phyloP scores from a whole-genome alignment of 768 basidiomycete species.

The Gyrodon lividus region DNA sequence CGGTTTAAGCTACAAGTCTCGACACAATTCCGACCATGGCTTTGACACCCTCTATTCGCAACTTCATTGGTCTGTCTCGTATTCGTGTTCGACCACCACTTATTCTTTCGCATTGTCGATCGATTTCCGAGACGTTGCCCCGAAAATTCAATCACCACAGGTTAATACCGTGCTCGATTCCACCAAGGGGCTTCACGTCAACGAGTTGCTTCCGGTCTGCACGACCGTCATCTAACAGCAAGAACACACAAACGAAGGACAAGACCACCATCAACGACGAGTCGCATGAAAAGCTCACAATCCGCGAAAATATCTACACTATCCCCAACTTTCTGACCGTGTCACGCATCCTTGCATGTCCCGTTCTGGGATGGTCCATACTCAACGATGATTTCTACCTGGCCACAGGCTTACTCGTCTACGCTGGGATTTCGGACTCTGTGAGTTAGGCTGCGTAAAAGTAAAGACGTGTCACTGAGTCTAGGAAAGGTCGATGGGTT shows the following conservation, averaged over 20 bases:
- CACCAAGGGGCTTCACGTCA: slow-evolving; percentile 12
- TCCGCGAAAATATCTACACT: slow-evolving; percentile 90
- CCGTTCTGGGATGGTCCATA: slow-evolving; percentile 89
- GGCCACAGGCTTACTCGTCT: slow-evolving; percentile 82
- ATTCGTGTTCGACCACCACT: slow-evolving; percentile 1
- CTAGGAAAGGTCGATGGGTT: slow-evolving; percentile 79
- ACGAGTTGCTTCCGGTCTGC: slow-evolving; percentile 12
- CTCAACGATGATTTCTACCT: slow-evolving; percentile 74
- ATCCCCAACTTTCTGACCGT: slow-evolving; percentile 87
- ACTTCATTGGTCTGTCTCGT: slow-evolving; percentile 8
- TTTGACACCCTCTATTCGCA: slow-evolving; percentile 1
- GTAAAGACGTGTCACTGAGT: slow-evolving; percentile 5
- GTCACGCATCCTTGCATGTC: slow-evolving; percentile 87
- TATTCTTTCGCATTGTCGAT: neutral
- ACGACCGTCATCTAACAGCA: slow-evolving; percentile 9
- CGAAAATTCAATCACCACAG: neutral
- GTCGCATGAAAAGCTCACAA: slow-evolving; percentile 28
- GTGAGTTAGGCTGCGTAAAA: slow-evolving; percentile 45
- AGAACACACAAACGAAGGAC: slow-evolving; percentile 4
- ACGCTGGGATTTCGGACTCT: slow-evolving; percentile 90
- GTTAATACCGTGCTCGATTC: neutral
- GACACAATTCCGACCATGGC: slow-evolving; percentile 9
- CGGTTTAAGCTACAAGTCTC: no score
- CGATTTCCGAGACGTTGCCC: neutral
- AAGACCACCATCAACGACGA: slow-evolving; percentile 1